These are phyloP conservation scores for Mortierella sp. DNA, from an alignment of 371 early-diverging fungal genomes.

Conservation along the genomic window DNA sequence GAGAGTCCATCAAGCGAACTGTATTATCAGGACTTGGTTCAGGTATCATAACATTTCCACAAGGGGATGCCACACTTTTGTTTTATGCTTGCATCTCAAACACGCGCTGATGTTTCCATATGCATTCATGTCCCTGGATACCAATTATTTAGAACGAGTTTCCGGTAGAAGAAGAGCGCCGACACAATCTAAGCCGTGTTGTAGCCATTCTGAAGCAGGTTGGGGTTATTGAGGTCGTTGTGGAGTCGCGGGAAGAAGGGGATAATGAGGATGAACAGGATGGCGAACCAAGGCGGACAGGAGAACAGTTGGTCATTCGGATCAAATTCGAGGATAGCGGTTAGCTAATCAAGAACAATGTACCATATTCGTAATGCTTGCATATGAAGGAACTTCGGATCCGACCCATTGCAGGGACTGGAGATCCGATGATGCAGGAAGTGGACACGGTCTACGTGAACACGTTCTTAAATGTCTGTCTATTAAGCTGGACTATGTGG, in stretches of 20 bases:
- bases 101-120: too few relatives aligned
- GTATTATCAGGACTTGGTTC: conserved; percentile 31
- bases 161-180: conserved; percentile 37
- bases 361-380: too few relatives aligned
- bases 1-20: conserved; percentile 26
- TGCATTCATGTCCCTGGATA: too few relatives aligned
- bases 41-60: conserved; percentile 25
- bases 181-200: conserved; percentile 43
- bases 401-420: too few relatives aligned
- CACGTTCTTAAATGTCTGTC: too few relatives aligned
- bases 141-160: conserved; percentile 20
- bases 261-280: conserved; percentile 9
- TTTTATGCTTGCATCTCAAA: too few relatives aligned
- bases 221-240: conserved; percentile 28
- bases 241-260: conserved; percentile 11
- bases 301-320: conserved; percentile 31
- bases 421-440: too few relatives aligned
- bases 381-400: too few relatives aligned
- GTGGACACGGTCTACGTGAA: too few relatives aligned
- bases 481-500: too few relatives aligned
- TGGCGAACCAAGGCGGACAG: not conserved
- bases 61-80: too few relatives aligned
- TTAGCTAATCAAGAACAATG: not conserved
- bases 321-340: conserved; percentile 37
- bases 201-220: conserved; percentile 29